A percentile compares a stretch with the other conserved stretches of the same genome.
phyloP scores from a whole-genome alignment of 2,329 filamentous ascomycete genomes.

The Sarocladium oryzae region DNA sequence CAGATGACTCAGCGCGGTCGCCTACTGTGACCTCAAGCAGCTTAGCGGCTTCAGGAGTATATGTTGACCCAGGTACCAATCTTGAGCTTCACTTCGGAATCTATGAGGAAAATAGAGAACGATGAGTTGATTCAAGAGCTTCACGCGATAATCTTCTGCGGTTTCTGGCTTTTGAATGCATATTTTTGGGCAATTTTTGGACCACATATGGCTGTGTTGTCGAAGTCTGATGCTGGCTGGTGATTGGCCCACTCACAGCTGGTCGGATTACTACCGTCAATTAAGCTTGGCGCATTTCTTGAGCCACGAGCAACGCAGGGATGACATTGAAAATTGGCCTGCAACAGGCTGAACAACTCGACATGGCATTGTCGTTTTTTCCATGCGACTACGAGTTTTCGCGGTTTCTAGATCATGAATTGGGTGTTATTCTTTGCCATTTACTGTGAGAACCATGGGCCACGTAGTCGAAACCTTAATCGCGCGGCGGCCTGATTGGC shows the following conservation, averaged over 20 bases:
- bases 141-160: too few species aligned
- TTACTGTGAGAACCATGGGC: not conserved
- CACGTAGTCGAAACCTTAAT: too few species aligned
- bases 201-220: not conserved
- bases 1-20: not conserved
- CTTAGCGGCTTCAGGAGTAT: not conserved
- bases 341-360: not conserved
- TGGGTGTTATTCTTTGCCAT: too few species aligned
- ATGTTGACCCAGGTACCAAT: too few species aligned
- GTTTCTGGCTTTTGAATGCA: not conserved
- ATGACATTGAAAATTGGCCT: not conserved
- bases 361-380: slow-evolving; percentile 4
- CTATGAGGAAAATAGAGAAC: too few species aligned
- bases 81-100: not conserved
- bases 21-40: not conserved
- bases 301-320: not conserved
- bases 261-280: not conserved
- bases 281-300: not conserved
- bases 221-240: not conserved
- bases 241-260: not conserved
- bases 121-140: too few species aligned
- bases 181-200: not conserved
- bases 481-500: too few species aligned
- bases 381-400: not conserved
- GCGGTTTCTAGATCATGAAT: not conserved